These are phyloP conservation scores for Irpex sp. DNA, from an alignment of 1,284 basidiomycete species.

Conservation along the genomic window DNA sequence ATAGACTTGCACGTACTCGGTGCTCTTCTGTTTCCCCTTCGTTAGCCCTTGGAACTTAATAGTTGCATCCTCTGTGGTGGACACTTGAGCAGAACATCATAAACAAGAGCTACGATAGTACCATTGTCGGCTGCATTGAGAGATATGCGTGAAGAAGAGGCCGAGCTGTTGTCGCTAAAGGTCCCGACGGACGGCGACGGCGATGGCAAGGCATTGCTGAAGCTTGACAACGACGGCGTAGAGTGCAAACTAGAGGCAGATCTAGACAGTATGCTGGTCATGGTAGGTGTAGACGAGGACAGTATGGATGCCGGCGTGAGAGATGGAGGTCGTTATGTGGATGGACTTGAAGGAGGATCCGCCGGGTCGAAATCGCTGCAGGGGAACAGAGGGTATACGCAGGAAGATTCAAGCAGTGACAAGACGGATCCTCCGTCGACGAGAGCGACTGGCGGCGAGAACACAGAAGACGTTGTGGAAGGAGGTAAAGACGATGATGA, in stretches of 20 bases:
- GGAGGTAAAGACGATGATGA: constrained; percentile 4
- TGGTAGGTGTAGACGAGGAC: constrained; percentile 17
- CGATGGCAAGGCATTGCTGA: constrained; percentile 28
- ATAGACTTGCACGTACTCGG: constrained; percentile 33
- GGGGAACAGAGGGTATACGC: constrained; percentile 32
- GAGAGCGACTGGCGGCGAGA: background rate
- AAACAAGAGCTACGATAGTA: constrained; percentile 20
- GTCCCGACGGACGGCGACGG: constrained; percentile 34
- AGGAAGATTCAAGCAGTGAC: constrained; percentile 36
- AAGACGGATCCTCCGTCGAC: constrained; percentile 43
- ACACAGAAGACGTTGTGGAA: constrained; percentile 1
- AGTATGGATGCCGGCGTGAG: constrained; percentile 10
- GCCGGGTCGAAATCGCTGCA: constrained; percentile 43
- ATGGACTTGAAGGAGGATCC: constrained; percentile 38
- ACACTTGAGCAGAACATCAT: constrained; percentile 11
- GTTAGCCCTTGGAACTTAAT: constrained; percentile 47
- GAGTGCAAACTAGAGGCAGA: constrained; percentile 27
- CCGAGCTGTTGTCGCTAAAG: constrained; percentile 25
- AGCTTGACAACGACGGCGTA: constrained; percentile 23
- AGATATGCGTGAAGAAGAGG: constrained; percentile 50
- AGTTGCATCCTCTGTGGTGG: constrained; percentile 56
- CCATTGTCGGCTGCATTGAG: constrained; percentile 56
- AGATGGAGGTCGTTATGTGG: constrained; percentile 5
- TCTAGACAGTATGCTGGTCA: constrained; percentile 18
- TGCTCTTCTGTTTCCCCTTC: constrained; percentile 48